A percentile compares a stretch with the other conserved stretches of the same genome.
phyloP scores from a whole-genome alignment of 768 basidiomycete species.

The Lentinula guzmanii region DNA sequence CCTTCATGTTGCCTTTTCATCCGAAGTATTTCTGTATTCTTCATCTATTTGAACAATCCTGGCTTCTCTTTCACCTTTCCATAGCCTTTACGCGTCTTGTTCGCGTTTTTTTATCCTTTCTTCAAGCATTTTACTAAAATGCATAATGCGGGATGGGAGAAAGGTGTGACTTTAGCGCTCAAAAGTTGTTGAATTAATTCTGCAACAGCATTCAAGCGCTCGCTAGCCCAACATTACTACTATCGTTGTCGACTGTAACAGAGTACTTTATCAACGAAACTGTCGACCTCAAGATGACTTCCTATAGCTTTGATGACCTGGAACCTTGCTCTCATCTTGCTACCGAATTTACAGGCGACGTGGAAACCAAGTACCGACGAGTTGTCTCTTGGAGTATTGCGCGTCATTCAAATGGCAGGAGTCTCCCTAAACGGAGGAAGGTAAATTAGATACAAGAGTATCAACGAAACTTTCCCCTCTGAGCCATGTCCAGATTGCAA shows the following conservation, averaged over 20 bases:
- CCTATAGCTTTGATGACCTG: background rate
- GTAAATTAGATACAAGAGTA: conserved; percentile 26
- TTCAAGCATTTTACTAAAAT: no score
- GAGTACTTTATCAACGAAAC: background rate
- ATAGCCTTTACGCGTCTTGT: no score
- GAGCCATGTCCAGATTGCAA: conserved; percentile 33
- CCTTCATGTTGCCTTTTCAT: no score
- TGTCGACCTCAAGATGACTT: background rate
- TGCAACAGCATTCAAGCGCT: background rate
- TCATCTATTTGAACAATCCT: no score
- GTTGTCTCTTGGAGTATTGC: conserved; percentile 51
- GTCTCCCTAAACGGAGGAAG: conserved; percentile 59
- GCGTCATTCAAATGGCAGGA: conserved; percentile 37
- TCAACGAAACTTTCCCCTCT: background rate
- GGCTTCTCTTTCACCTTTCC: no score
- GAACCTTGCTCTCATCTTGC: conserved; percentile 48
- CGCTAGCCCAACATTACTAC: background rate
- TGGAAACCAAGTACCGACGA: conserved; percentile 47
- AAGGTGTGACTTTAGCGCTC: no score
- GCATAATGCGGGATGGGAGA: no score
- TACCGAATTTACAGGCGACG: conserved; percentile 22
- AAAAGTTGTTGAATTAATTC: background rate
- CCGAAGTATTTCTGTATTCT: no score
- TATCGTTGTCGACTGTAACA: no score
- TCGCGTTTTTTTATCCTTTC: no score